Evolutionary conservation across 352 stramenopile genomes (phyloP), one percentile per base, ranked within the genome.

Genomic region (Globisporangium irregulare): DNA sequence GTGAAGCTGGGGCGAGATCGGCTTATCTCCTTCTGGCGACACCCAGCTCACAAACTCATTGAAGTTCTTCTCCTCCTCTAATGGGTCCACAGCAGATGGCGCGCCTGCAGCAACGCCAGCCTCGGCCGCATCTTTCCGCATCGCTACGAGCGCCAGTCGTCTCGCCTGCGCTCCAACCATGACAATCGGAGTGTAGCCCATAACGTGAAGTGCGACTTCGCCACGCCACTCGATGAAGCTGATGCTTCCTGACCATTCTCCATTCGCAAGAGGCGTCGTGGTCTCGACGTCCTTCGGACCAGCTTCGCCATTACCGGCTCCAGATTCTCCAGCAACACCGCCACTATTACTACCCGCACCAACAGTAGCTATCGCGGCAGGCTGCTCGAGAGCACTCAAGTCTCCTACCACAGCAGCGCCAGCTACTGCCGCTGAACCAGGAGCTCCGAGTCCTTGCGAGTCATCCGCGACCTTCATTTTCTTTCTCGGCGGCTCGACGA

Each of bases 21-120:
- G 74, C 43, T 92, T 92, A 65, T 79, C 80, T 4, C 79, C 73
- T 50, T 92, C 85, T 0, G 79, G 73, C 3, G 76, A 68, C n/a
- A 73, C 81, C 86, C 85, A 93, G 64, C 80, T 93, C 59, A 94
- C 84, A 58, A 96, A 93, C 60, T 94, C 83, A 60, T 94, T 94
- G 54, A 94, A 96, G 10, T 81, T 61, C 50, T 88, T 91, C 59
- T 96, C 86, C 12, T 95, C 85, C 70, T 93, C 85, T 32, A 84
- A 71, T 0, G 73, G 32, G 57, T 87, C 79, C 63, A 70, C 79
- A 2, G 66, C 25, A n/a, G 69, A 59, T 50, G 60, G 68, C 2
- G 32, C n/a, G 4, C 46, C 18, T 8, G 69, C 69, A 8, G 66
- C 61, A 27, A 64, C 56, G 20, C 68, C 70, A 1, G 81, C 74